Percentiles rank a stretch among this genome's conserved stretches.
phyloP scores from a whole-genome alignment of 352 stramenopile genomes.

The Phytopythium aichiense region DNA sequence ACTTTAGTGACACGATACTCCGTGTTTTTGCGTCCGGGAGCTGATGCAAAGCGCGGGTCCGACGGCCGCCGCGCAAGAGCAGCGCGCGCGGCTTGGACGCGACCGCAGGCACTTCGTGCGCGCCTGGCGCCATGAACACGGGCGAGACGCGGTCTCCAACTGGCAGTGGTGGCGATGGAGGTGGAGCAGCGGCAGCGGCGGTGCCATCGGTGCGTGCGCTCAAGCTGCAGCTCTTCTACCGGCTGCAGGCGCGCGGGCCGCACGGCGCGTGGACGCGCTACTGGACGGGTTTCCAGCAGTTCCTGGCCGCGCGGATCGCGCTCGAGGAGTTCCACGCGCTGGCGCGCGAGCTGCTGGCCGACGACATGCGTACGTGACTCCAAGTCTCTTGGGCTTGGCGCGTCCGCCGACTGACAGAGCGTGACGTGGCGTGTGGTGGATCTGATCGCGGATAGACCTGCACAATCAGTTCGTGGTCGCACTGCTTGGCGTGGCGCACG shows the following conservation, averaged over 20 bases:
- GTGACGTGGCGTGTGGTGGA: background rate
- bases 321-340: slow-evolving; percentile 54
- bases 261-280: slow-evolving; percentile 51
- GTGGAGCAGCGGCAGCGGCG: background rate
- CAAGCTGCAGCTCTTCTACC: slow-evolving; percentile 64
- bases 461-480: slow-evolving; percentile 63
- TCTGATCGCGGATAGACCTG: slow-evolving; percentile 21
- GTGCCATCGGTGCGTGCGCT: slow-evolving; percentile 35
- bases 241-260: slow-evolving; percentile 37
- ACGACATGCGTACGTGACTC: slow-evolving; percentile 35
- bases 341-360: slow-evolving; percentile 36
- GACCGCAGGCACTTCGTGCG: background rate
- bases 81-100: background rate
- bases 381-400: background rate
- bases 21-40: slow-evolving; percentile 1
- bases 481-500: slow-evolving; percentile 35
- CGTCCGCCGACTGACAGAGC: background rate
- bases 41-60: background rate
- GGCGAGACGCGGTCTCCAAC: background rate
- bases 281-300: slow-evolving; percentile 57
- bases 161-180: no score
- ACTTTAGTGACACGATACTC: background rate
- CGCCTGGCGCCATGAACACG: background rate
- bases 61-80: background rate
- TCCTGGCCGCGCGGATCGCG: slow-evolving; percentile 43